Conservation (phyloP, 2,329 filamentous ascomycete genomes). For the Penicillium sp. region DNA sequence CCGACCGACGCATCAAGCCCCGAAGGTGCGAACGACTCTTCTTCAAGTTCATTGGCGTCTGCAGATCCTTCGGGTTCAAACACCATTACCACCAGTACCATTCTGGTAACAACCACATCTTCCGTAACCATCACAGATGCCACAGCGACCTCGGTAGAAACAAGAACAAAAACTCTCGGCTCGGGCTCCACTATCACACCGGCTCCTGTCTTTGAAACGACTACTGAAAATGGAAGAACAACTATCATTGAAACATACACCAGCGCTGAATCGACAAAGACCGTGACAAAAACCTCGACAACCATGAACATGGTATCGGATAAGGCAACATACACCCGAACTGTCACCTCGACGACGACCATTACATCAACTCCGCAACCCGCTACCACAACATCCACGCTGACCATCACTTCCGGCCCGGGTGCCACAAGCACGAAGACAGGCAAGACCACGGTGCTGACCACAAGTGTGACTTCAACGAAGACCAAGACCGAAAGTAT, state of each 20-base stretch:
- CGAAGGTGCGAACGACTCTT: background rate
- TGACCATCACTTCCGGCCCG: background rate
- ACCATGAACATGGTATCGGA: constrained; percentile 24
- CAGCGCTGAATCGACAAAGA: constrained; percentile 11
- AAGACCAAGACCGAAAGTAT: background rate
- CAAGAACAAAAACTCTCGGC: background rate
- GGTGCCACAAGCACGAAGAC: background rate
- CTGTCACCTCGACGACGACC: background rate
- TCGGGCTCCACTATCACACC: background rate
- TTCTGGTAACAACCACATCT: background rate
- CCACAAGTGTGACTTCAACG: background rate
- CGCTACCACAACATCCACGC: background rate
- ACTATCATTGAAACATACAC: constrained; percentile 14
- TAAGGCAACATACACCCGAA: background rate
- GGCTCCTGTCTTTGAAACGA: background rate
- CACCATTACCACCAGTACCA: background rate
- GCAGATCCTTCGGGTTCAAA: background rate
- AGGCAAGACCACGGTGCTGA: background rate
- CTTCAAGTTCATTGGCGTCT: background rate
- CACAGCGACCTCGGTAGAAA: background rate
- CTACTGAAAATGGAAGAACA: background rate
- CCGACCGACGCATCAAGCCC: background rate
- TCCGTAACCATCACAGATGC: background rate
- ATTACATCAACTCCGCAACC: background rate
- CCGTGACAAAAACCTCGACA: constrained; percentile 17